Evolutionary conservation across 116 monocot species (phyloP).

Genomic region (Iris pallida): DNA sequence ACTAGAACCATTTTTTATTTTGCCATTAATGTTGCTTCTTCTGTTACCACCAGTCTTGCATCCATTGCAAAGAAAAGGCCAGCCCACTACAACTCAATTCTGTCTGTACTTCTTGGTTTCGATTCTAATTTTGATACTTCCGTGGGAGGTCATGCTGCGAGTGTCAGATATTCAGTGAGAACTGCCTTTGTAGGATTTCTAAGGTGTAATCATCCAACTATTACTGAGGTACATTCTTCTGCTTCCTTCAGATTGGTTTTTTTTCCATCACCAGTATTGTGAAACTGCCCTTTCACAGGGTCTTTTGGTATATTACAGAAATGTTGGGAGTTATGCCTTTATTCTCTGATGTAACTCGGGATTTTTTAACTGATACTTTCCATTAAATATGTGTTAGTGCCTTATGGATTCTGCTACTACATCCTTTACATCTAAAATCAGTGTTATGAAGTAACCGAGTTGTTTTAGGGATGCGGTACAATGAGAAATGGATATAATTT

Average conservation of each 20-base stretch:
- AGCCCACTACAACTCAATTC: slow-evolving; percentile 48
- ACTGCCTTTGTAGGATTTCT: slow-evolving; percentile 78
- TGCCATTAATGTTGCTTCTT: slow-evolving; percentile 1
- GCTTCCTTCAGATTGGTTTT: background rate
- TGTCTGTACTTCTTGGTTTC: slow-evolving; percentile 64
- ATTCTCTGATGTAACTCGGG: too few relatives aligned
- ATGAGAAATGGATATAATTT: too few relatives aligned
- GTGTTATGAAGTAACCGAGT: too few relatives aligned
- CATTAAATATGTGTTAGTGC: too few relatives aligned
- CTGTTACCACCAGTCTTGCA: slow-evolving; percentile 72
- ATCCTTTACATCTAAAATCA: too few relatives aligned
- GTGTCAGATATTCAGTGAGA: slow-evolving; percentile 73
- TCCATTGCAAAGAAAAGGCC: slow-evolving; percentile 81
- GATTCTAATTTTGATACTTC: slow-evolving; percentile 39
- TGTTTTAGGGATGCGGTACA: too few relatives aligned
- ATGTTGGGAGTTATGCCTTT: too few relatives aligned
- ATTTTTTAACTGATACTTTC: too few relatives aligned
- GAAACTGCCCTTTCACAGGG: background rate
- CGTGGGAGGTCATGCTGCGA: slow-evolving; percentile 56
- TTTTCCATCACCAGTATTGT: background rate
- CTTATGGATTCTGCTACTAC: too few relatives aligned
- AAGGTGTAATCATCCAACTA: slow-evolving; percentile 63
- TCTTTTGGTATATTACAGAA: background rate
- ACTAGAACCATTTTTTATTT: background rate
- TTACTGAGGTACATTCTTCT: slow-evolving; percentile 50